Evolutionary conservation across 164 flowering plant genomes (phyloP), one percentile per base, ranked within the genome.

Genomic region (Dillenia suffruticosa): DNA sequence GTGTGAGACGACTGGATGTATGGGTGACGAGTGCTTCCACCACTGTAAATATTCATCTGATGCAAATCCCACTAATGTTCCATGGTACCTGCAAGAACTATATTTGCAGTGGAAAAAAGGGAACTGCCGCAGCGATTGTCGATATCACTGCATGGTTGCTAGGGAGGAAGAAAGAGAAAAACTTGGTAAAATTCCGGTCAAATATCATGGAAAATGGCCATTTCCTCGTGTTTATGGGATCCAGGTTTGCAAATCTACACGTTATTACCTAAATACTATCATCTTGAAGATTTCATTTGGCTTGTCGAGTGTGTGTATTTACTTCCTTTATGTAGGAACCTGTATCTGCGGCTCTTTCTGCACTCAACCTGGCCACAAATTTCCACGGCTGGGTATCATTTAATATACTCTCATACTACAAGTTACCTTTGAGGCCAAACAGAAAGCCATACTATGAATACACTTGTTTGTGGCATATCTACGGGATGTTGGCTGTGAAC

Each of bases 191-290:
- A 68, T 67, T 44, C 98, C 96, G 46, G 74, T 72, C 55, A 92
- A 92, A 70, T 92, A 92, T 68, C 92, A 90, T 72, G 97, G 97
- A 15, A 92, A 89, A 74, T 92, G 98, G 98, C 91, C 98, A 8
- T 83, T 92, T 69, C 67, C 43, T 32, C 96, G 95, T 44, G 85
- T 86, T 12, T 84, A 76, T 68, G 95, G 90, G 12, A 73, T 92
- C 44, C 92, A 92, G 96, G 98, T 92, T 74, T 72, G 72, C 61
- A 26, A 13, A 44, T 51, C 17, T 51, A 53, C 51, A 43, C 16
- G 49, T 16, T 57, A 1, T 13, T 44, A 16, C 15, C 49, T 9
- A 26, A 57, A 5, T 44, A 16, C 48, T 26, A 19, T 8, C 32
- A 13, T 13, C 12, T 26, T 43, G 8, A 22, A 10, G 17, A 11